phyloP scores from a whole-genome alignment of 139 green algal genomes.

The Chlamydomonas asymmetrica region DNA sequence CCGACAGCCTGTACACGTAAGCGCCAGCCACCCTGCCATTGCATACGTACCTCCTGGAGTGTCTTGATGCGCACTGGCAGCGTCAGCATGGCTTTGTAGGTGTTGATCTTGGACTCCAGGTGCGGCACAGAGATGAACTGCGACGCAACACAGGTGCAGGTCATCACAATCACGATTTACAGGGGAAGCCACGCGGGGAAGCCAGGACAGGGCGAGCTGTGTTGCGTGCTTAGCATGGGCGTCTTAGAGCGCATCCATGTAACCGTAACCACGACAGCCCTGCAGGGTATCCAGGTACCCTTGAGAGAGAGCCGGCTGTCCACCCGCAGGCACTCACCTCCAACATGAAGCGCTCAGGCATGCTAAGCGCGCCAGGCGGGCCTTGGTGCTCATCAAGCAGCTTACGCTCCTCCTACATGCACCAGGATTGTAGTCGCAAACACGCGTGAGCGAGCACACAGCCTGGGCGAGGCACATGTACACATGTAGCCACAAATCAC shows the following conservation, averaged over 20 bases:
- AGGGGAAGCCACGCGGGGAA: background rate
- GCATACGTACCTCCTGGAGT: background rate
- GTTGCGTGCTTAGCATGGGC: too few relatives aligned
- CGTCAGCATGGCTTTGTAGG: conserved; percentile 17
- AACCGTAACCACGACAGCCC: background rate
- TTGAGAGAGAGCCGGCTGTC: too few relatives aligned
- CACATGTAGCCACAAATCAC: background rate
- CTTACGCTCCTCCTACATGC: conserved; percentile 34
- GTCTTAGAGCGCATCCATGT: too few relatives aligned
- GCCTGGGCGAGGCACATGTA: background rate
- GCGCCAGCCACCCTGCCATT: too few relatives aligned
- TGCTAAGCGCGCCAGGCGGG: conserved; percentile 5
- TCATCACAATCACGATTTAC: background rate
- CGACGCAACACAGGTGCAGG: background rate
- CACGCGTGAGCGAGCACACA: too few relatives aligned
- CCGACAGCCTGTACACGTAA: too few relatives aligned
- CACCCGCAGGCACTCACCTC: conserved; percentile 33
- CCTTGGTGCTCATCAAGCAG: conserved; percentile 33
- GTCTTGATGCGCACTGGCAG: conserved; percentile 2
- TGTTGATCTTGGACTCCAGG: conserved; percentile 13
- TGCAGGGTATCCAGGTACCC: background rate
- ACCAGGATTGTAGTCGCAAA: background rate
- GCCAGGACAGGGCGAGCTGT: background rate
- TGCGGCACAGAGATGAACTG: background rate
- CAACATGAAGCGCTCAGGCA: conserved; percentile 54